Conservation (phyloP, 2,329 filamentous ascomycete species). For the Coniochaeta sp. region DNA sequence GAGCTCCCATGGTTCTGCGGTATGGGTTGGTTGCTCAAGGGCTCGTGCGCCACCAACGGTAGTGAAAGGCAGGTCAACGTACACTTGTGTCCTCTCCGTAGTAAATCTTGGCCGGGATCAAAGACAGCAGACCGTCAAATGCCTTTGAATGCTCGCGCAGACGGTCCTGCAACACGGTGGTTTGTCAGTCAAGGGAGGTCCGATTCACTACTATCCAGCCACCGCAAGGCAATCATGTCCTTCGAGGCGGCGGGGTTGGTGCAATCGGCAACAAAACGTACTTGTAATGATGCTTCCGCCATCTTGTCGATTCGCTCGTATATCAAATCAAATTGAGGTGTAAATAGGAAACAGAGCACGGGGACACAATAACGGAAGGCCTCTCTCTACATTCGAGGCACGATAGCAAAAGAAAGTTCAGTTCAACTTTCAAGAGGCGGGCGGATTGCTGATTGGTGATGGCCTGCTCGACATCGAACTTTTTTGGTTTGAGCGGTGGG, state of each 20-base stretch:
- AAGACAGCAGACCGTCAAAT: constrained; percentile 78
- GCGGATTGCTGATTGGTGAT: constrained; percentile 6
- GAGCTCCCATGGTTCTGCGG: neutral
- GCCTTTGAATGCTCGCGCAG: constrained; percentile 59
- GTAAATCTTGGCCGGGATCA: constrained; percentile 87
- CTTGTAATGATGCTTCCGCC: constrained; percentile 40
- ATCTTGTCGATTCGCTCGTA: constrained; percentile 23
- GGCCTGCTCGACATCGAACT: constrained; percentile 11
- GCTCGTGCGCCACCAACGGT: neutral
- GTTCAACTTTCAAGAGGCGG: neutral
- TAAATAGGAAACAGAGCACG: too few species aligned
- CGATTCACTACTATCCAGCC: constrained; percentile 11
- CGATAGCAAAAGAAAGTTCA: neutral
- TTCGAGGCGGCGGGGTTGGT: neutral
- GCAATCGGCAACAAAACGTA: constrained; percentile 27
- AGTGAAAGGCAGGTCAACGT: constrained; percentile 33
- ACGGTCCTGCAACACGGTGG: constrained; percentile 36
- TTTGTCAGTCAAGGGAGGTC: neutral
- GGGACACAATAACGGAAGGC: too few species aligned
- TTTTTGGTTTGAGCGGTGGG: constrained; percentile 1
- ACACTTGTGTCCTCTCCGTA: constrained; percentile 81
- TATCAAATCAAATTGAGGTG: neutral
- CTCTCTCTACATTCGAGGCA: neutral
- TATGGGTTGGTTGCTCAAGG: neutral
- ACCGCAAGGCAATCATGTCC: constrained; percentile 12